These are phyloP conservation scores for Leishmania turanica DNA, from an alignment of 208 protist species.

Conservation along the genomic window DNA sequence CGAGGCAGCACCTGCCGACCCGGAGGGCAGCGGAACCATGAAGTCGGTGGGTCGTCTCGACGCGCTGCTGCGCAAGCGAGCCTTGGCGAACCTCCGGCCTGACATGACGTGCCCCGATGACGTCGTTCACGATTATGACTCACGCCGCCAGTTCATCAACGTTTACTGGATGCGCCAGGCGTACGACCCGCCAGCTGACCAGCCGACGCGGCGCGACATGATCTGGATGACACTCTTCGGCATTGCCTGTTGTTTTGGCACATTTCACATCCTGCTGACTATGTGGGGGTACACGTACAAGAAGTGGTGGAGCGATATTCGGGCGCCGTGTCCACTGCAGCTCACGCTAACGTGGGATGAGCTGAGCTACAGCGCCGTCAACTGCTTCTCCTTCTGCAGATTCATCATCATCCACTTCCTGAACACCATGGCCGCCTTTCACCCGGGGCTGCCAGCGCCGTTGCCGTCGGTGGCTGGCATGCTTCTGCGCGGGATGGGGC, in stretches of 20 bases:
- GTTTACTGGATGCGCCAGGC: slow-evolving; percentile 39
- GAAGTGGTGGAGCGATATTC: slow-evolving; percentile 50
- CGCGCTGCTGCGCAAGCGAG: slow-evolving; percentile 11
- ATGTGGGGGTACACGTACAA: slow-evolving; percentile 39
- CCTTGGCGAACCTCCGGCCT: slow-evolving; percentile 37
- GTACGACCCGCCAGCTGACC: slow-evolving; percentile 29
- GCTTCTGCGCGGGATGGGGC: slow-evolving; percentile 50
- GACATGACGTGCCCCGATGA: slow-evolving; percentile 48
- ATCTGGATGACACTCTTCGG: slow-evolving; percentile 28
- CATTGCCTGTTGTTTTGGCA: slow-evolving; percentile 31
- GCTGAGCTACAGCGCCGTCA: slow-evolving; percentile 60
- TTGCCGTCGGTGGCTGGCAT: slow-evolving; percentile 48
- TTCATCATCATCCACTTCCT: slow-evolving; percentile 48
- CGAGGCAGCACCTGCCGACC: neutral
- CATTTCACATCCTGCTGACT: slow-evolving; percentile 43
- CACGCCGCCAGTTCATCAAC: slow-evolving; percentile 32
- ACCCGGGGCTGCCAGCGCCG: slow-evolving; percentile 52
- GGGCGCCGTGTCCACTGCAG: slow-evolving; percentile 40
- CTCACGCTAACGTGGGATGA: slow-evolving; percentile 70
- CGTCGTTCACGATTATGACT: slow-evolving; percentile 43
- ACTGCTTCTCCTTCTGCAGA: slow-evolving; percentile 59
- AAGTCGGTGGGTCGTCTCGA: neutral
- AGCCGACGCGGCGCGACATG: slow-evolving; percentile 37
- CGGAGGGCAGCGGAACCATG: neutral
- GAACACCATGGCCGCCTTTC: slow-evolving; percentile 60